Base-by-base conservation (phyloP, 2,329 filamentous ascomycete genomes). In the Helicocarpus griseus region DNA sequence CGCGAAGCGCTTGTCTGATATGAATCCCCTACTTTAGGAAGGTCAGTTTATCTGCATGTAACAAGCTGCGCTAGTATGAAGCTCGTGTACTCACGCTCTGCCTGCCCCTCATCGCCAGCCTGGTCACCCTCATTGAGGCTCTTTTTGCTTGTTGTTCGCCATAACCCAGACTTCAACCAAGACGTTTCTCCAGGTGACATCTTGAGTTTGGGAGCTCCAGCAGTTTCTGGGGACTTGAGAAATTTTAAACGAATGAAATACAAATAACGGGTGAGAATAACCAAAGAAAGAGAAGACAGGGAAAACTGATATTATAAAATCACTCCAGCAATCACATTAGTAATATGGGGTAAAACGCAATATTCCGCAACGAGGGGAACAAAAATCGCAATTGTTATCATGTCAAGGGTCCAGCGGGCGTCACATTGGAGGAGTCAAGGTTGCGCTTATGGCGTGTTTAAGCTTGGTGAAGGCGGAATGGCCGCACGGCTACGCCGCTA, bases 1-100 rank as follows among this genome's bases (percentile, higher is more conserved):
- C 55, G 51, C 19, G 52, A 43, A 19, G 48, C 22, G 40, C 53
- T 56, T 22, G 54, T 57, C 55, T 60, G 50, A 59, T 61, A 45
- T 58, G 63, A 44, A 57, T 68, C 41, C 51, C 58, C 13, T 35
- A 19, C 47, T 49, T 14, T 31, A 17, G 19, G 13, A 36, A 36
- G 31, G 13, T 36, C n/a, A 38, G 19, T 9, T 14, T 21, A 35
- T 14, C 19, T 3, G 28, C n/a, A 41, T 41, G 13, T 41, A 9
- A 17, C 3, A 22, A 17, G 28, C 4, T 46, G 21, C n/a, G 26
- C 29, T 17, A 19, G 17, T 7, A 11, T 48, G 22, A 14, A 21
- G 22, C 39, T 41, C 9, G 13, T 2, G 17, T n/a, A 19, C 26
- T 33, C 43, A 44, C 31, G 13, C 31, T 48, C 45, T 22, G 7